phyloP scores from a whole-genome alignment of 139 green algal genomes.

The Ettlia oleoabundans region DNA sequence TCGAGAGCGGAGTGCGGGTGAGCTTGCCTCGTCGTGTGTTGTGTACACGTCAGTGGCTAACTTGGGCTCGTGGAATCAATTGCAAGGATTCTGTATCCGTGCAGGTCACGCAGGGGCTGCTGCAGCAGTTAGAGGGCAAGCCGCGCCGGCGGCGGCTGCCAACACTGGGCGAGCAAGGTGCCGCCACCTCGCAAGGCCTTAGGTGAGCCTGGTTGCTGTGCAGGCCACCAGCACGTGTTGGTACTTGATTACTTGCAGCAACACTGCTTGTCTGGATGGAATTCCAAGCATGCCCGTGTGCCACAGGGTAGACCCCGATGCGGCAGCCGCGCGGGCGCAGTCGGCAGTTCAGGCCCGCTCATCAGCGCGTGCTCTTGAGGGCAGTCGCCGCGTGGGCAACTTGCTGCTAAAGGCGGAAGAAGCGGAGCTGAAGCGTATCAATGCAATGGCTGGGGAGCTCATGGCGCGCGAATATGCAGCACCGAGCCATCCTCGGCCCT shows the following conservation, averaged over 20 bases:
- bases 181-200: not conserved
- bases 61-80: too few species aligned
- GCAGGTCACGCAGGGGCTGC: conserved; percentile 32
- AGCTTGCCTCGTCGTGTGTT: not conserved
- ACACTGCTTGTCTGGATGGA: too few species aligned
- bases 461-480: conserved; percentile 50
- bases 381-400: conserved; percentile 45
- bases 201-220: not conserved
- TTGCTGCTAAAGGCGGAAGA: conserved; percentile 62
- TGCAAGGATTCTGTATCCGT: too few species aligned
- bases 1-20: too few species aligned
- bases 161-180: not conserved
- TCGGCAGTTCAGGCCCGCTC: conserved; percentile 12
- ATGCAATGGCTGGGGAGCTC: conserved; percentile 50
- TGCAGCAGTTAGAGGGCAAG: conserved; percentile 35
- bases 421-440: conserved; percentile 51
- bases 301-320: not conserved
- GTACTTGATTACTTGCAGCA: too few species aligned
- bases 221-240: too few species aligned
- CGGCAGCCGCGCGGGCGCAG: not conserved
- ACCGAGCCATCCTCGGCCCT: conserved; percentile 1
- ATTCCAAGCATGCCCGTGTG: too few species aligned
- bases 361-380: conserved; percentile 35
- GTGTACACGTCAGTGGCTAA: too few species aligned
- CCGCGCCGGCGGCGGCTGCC: not conserved